Evolutionary conservation across 371 early-diverging fungal genomes (phyloP), one percentile per base, ranked within the genome.

Genomic region (Chytridium lagenaria): DNA sequence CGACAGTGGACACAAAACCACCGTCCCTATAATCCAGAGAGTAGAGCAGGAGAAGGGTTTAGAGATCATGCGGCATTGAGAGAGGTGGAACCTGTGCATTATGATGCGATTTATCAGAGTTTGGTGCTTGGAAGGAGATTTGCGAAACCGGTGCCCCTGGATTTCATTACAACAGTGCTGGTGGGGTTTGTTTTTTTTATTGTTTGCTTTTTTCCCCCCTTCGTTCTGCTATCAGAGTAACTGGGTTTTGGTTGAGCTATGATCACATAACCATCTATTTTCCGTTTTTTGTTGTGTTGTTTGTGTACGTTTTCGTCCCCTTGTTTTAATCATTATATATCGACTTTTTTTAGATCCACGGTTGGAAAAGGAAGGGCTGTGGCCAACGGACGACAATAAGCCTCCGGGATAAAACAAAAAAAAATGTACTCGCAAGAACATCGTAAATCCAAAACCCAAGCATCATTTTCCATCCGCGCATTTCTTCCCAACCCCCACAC

Each of bases 341-440:
- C 26, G 16, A 26, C 51, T 26, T 1, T 5, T 23, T 33, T 10
- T 52, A 81, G 82, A 75, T 81, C 28, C 78, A 81, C 57, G 84
- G 84, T n/a, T 83, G 84, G 84, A 81, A 79, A 74, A 73, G 71
- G 84, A 81, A 50, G 83, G 83, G 3, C 63, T 83, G 39, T 81
- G 81, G 78, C 61, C 61, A 15, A 37, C 31, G 10, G 61, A 61
- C 34, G 31, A 61, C 37, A 36, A 23, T 5, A 7, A 7, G 36
- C 61, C 61, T 10, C 61, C 57, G 57, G 57, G 57, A 7, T 55
- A 23, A 55, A 16, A 12, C 7, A 44, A 44, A 44, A 44, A 7
- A 44, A 52, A 10, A 52, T 26, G 5, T 52, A 52, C 5, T 26
- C 26, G 12, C 26, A 26, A n/a, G 16, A 5, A 5, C 5, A 52